phyloP scores from a whole-genome alignment of 2,329 filamentous ascomycete species.

The Emmonsia crescens region DNA sequence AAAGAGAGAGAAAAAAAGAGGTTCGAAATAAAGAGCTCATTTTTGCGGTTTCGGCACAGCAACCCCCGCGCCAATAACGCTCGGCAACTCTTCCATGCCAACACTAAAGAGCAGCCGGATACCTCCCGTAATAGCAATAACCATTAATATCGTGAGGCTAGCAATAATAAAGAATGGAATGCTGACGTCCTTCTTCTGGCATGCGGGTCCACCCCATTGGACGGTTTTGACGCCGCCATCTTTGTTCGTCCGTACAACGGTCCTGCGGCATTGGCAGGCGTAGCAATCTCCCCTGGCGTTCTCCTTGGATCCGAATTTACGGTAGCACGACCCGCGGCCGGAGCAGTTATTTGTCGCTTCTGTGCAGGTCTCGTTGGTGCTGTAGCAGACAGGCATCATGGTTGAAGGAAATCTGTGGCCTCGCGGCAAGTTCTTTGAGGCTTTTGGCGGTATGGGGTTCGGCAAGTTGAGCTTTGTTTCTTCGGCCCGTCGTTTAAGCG shows the following conservation, averaged over 20 bases:
- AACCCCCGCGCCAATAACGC: slow-evolving; percentile 92
- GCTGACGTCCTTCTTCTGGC: slow-evolving; percentile 86
- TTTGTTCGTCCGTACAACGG: slow-evolving; percentile 37
- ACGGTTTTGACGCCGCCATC: slow-evolving; percentile 49
- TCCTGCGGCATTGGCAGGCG: slow-evolving; percentile 61
- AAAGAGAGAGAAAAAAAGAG: neutral
- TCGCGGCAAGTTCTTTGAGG: slow-evolving; percentile 17
- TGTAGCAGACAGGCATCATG: slow-evolving; percentile 64
- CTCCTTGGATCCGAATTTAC: slow-evolving; percentile 47
- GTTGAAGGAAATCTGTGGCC: slow-evolving; percentile 32
- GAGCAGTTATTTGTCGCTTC: slow-evolving; percentile 67
- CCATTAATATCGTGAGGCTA: slow-evolving; percentile 59
- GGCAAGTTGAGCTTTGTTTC: slow-evolving; percentile 1
- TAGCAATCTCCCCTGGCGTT: slow-evolving; percentile 52
- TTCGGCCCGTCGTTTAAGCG: slow-evolving; percentile 3
- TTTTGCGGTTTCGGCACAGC: slow-evolving; percentile 50
- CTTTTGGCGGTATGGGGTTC: slow-evolving; percentile 31
- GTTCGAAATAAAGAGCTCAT: slow-evolving; percentile 11
- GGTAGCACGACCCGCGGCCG: slow-evolving; percentile 64
- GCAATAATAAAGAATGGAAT: slow-evolving; percentile 79
- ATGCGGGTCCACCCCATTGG: slow-evolving; percentile 74
- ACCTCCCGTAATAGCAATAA: slow-evolving; percentile 57
- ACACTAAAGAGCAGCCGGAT: slow-evolving; percentile 73
- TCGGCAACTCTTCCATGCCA: slow-evolving; percentile 77
- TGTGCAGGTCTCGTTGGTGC: slow-evolving; percentile 56